Conservation (phyloP, 2,329 filamentous ascomycete genomes). For the Alternaria metachromatica region DNA sequence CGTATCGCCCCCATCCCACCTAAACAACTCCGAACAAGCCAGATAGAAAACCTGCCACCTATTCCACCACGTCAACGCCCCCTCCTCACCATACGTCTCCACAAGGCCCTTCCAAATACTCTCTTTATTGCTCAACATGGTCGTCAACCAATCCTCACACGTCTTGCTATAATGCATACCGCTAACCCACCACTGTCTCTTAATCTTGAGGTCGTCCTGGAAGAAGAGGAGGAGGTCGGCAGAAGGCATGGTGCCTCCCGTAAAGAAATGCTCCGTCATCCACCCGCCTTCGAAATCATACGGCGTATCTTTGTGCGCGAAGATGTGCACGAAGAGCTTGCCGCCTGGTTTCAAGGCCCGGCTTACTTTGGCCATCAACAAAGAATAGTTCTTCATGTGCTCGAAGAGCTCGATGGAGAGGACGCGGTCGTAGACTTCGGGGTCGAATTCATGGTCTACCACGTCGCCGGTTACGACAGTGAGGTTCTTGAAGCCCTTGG, state of each 20-base stretch:
- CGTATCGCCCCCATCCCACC: slow-evolving; percentile 68
- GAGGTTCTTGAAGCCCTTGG: slow-evolving; percentile 66
- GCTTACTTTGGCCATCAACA: slow-evolving; percentile 68
- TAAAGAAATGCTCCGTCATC: slow-evolving; percentile 79
- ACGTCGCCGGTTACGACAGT: slow-evolving; percentile 71
- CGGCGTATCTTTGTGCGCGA: slow-evolving; percentile 68
- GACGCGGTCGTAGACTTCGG: slow-evolving; percentile 66
- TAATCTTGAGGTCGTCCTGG: slow-evolving; percentile 65
- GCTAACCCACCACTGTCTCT: slow-evolving; percentile 74
- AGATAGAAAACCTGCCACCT: slow-evolving; percentile 77
- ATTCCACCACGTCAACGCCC: slow-evolving; percentile 69
- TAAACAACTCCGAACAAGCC: slow-evolving; percentile 74
- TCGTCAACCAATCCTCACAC: slow-evolving; percentile 72
- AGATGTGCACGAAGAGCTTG: slow-evolving; percentile 74
- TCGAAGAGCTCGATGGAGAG: slow-evolving; percentile 76
- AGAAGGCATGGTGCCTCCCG: slow-evolving; percentile 74
- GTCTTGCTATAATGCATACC: slow-evolving; percentile 73
- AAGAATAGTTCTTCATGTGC: slow-evolving; percentile 78
- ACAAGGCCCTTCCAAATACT: slow-evolving; percentile 69
- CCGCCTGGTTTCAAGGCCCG: slow-evolving; percentile 66
- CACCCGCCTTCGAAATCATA: slow-evolving; percentile 76
- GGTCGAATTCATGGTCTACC: slow-evolving; percentile 69
- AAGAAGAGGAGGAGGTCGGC: slow-evolving; percentile 72
- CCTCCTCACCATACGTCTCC: slow-evolving; percentile 69
- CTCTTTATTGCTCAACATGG: slow-evolving; percentile 65